Conservation (phyloP, 164 flowering plant genomes). For the Nymphaea colorata region DNA sequence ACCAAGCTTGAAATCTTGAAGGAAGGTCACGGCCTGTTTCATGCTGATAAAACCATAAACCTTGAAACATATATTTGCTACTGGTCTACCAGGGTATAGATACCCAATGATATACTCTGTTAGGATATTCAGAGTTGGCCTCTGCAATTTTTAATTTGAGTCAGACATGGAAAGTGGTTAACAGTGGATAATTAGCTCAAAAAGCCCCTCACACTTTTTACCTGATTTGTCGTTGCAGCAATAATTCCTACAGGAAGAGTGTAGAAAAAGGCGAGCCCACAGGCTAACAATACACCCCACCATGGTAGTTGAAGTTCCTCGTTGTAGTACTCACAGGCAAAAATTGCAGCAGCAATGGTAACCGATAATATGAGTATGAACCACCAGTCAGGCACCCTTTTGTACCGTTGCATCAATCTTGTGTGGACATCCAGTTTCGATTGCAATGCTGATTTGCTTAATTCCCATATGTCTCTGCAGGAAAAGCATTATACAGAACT, state of each 20-base stretch:
- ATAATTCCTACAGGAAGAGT: conserved; percentile 42
- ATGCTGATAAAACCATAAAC: conserved; percentile 33
- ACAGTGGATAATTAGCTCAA: background rate
- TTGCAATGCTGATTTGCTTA: conserved; percentile 14
- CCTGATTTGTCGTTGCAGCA: conserved; percentile 43
- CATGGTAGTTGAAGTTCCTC: conserved; percentile 31
- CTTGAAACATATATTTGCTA: conserved; percentile 37
- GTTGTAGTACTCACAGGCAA: conserved; percentile 16
- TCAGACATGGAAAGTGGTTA: background rate
- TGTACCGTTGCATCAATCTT: conserved; percentile 32
- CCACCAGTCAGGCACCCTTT: conserved; percentile 42
- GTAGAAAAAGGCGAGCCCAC: conserved; percentile 20
- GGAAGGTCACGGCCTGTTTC: conserved; percentile 25
- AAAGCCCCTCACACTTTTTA: background rate
- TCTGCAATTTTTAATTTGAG: conserved; percentile 10
- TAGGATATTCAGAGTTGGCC: conserved; percentile 29
- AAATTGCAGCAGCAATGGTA: conserved; percentile 10
- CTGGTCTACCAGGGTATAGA: conserved; percentile 25
- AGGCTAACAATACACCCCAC: conserved; percentile 36
- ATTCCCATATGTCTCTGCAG: conserved; percentile 14
- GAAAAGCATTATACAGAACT: background rate
- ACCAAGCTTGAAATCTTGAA: conserved; percentile 38
- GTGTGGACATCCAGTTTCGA: conserved; percentile 32
- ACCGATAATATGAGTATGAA: conserved; percentile 12
- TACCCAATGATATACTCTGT: conserved; percentile 32